Evolutionary conservation across 2,329 filamentous ascomycete genomes (phyloP).

Genomic region (Elsinoe ampelina): DNA sequence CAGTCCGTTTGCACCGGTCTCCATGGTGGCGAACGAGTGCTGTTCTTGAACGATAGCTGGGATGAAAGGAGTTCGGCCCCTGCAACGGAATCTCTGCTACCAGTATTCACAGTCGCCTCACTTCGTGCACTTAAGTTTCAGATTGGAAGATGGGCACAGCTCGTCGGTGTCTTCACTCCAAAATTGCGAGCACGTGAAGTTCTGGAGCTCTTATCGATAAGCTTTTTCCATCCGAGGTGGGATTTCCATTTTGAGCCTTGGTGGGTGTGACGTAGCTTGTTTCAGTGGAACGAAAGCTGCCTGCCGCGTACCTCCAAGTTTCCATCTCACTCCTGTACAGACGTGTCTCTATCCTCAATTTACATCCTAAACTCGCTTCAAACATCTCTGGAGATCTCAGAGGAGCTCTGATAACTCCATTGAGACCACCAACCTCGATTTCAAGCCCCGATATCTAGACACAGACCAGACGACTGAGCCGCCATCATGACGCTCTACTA

Average conservation of each 20-base stretch:
- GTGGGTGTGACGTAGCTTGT: slow-evolving; percentile 5
- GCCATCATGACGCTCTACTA: slow-evolving; percentile 61
- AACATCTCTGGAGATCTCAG: background rate
- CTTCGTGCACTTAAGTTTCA: too few species aligned
- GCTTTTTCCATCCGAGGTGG: slow-evolving; percentile 1
- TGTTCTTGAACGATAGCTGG: background rate
- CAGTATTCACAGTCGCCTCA: background rate
- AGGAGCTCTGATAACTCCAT: background rate
- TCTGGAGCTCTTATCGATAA: slow-evolving; percentile 11
- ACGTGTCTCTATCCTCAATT: background rate
- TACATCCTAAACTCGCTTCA: background rate
- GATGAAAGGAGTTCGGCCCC: background rate
- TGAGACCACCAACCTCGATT: background rate
- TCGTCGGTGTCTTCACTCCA: background rate
- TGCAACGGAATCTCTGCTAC: too few species aligned
- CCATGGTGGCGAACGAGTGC: background rate
- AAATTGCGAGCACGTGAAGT: background rate
- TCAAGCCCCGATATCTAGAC: too few species aligned
- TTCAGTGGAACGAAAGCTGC: background rate
- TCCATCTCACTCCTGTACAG: background rate
- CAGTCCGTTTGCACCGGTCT: background rate
- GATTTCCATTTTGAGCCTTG: background rate
- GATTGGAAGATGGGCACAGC: too few species aligned
- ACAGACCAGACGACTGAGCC: slow-evolving; percentile 15
- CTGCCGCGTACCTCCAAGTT: slow-evolving; percentile 10